phyloP scores from a whole-genome alignment of 805 yeast genomes.

The Ogataea methylovora region DNA sequence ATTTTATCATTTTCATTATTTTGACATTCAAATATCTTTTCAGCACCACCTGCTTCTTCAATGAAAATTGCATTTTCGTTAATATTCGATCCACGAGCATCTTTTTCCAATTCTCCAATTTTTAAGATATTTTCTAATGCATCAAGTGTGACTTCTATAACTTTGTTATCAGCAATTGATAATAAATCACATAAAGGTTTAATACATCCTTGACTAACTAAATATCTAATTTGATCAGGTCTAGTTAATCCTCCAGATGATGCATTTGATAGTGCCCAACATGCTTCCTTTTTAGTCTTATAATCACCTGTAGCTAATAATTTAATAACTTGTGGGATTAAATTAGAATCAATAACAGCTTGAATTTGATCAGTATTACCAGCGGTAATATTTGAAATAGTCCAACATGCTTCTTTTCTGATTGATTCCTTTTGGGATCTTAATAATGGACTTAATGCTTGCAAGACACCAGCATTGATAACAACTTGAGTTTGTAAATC shows the following conservation, averaged over 20 bases:
- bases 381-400: conserved; percentile 95
- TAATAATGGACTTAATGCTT: conserved; percentile 74
- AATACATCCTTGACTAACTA: conserved; percentile 93
- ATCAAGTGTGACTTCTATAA: conserved; percentile 91
- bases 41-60: conserved; percentile 98
- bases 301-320: conserved; percentile 77
- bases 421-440: conserved; percentile 84
- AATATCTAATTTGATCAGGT: conserved; percentile 90
- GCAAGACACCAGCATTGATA: conserved; percentile 85
- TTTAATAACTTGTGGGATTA: conserved; percentile 84
- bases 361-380: conserved; percentile 95
- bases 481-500: conserved; percentile 94
- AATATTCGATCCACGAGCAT: conserved; percentile 55
- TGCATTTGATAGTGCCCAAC: conserved; percentile 99
- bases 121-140: conserved; percentile 89
- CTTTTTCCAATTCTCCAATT: conserved; percentile 91
- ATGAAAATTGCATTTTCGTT: conserved; percentile 87
- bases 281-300: conserved; percentile 96
- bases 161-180: conserved; percentile 80
- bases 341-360: conserved; percentile 90
- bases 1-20: conserved; percentile 85
- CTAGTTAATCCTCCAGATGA: conserved; percentile 88
- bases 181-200: conserved; percentile 94
- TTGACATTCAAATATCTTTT: conserved; percentile 90
- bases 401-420: conserved; percentile 98